Percentiles rank a stretch among this genome's conserved stretches.
Evolutionary conservation across 805 yeast species (phyloP).

Genomic region (Candida awuae): DNA sequence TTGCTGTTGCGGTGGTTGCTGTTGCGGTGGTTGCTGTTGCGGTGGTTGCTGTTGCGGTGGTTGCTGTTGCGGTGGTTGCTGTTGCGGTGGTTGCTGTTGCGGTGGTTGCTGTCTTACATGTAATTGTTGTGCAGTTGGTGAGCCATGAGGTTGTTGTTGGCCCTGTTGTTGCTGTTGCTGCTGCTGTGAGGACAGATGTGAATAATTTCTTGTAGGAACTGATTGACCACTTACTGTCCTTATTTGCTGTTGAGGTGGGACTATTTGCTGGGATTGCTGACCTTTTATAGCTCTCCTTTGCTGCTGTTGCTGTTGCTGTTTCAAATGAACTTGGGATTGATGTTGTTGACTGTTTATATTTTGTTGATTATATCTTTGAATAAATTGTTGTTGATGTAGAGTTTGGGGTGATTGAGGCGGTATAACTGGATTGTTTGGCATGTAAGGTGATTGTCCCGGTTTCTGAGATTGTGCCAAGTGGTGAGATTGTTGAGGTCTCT

Average conservation of each 20-base stretch:
- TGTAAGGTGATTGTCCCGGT: no score
- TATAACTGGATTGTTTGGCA: no score
- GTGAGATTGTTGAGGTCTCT: no score
- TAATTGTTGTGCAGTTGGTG: slow-evolving; percentile 11
- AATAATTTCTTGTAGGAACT: background rate
- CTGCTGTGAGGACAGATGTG: slow-evolving; percentile 10
- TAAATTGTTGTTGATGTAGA: slow-evolving; percentile 11
- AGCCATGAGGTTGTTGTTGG: slow-evolving; percentile 1
- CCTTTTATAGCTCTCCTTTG: no score
- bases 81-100: slow-evolving; percentile 1
- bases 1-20: slow-evolving; percentile 18
- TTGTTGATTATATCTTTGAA: no score
- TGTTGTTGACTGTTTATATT: no score
- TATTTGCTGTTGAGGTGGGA: no score
- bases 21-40: slow-evolving; percentile 15
- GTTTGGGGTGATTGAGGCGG: slow-evolving; percentile 18
- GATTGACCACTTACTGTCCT: no score
- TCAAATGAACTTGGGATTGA: slow-evolving; percentile 5
- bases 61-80: slow-evolving; percentile 13
- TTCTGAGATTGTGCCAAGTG: no score
- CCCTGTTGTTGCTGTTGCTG: slow-evolving; percentile 2
- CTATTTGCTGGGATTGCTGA: no score
- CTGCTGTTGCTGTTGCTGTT: no score
- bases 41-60: slow-evolving; percentile 13
- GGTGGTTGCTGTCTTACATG: slow-evolving; percentile 12